These are phyloP conservation scores for Moesziomyces antarcticus DNA, from an alignment of 1,284 basidiomycete species.

Conservation along the genomic window DNA sequence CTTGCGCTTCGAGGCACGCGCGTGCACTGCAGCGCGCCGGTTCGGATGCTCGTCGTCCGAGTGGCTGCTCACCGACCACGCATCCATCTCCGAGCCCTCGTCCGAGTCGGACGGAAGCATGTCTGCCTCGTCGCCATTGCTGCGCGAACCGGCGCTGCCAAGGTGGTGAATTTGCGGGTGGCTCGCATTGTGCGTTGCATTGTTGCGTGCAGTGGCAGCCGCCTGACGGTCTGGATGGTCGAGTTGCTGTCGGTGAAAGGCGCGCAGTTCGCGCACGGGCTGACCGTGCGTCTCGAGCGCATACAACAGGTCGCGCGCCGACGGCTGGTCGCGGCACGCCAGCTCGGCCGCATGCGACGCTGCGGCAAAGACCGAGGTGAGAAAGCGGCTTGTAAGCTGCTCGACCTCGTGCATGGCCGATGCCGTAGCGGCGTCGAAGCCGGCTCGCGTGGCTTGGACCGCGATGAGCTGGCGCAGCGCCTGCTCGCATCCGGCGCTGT, in stretches of 20 bases:
- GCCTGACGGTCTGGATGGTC: slow-evolving; percentile 1
- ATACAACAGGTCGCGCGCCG: slow-evolving; percentile 44
- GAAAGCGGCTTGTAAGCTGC: slow-evolving; percentile 39
- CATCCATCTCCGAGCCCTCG: slow-evolving; percentile 34
- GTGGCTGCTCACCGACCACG: slow-evolving; percentile 46
- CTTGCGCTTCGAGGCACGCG: slow-evolving; percentile 31
- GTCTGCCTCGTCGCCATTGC: neutral
- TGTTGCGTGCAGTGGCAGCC: slow-evolving; percentile 11
- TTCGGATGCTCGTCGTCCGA: slow-evolving; percentile 30
- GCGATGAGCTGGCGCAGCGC: slow-evolving; percentile 41
- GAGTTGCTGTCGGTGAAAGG: slow-evolving; percentile 31
- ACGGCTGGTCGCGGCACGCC: slow-evolving; percentile 29
- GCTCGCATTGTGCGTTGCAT: slow-evolving; percentile 13
- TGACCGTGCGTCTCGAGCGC: slow-evolving; percentile 51
- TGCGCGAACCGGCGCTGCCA: neutral
- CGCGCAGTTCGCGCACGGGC: slow-evolving; percentile 34
- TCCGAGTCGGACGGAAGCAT: slow-evolving; percentile 54
- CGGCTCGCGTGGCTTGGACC: slow-evolving; percentile 24
- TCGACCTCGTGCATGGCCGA: slow-evolving; percentile 41
- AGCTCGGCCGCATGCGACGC: slow-evolving; percentile 41
- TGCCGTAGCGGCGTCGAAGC: slow-evolving; percentile 37
- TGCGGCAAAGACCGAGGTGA: slow-evolving; percentile 38
- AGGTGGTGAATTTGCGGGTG: slow-evolving; percentile 6
- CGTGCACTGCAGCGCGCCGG: slow-evolving; percentile 31
- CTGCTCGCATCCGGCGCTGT: slow-evolving; percentile 19